phyloP scores from a whole-genome alignment of 306 rosid species.

The Arachis stenosperma region DNA sequence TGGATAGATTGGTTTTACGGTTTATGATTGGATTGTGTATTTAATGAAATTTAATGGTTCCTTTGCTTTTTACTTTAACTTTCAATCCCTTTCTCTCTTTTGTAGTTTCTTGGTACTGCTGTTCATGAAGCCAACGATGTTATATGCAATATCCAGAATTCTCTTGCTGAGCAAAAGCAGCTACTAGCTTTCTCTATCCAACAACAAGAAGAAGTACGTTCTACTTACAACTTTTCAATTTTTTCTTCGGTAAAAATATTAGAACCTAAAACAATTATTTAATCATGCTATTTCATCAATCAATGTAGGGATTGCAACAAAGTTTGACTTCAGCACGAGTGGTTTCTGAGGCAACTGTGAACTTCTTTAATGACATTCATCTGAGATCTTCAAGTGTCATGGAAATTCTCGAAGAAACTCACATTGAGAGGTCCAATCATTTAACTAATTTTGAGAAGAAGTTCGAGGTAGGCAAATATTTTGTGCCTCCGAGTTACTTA shows the following conservation, averaged over 20 bases:
- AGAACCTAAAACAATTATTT: constrained; percentile 6
- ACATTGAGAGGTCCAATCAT: constrained; percentile 56
- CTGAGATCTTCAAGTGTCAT: constrained; percentile 60
- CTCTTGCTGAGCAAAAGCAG: constrained; percentile 78
- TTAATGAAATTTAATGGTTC: too few relatives aligned
- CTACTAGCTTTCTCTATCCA: constrained; percentile 57
- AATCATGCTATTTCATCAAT: constrained; percentile 35
- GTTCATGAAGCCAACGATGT: constrained; percentile 74
- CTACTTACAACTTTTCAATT: neutral
- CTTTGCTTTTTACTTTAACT: neutral
- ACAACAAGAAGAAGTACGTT: constrained; percentile 76
- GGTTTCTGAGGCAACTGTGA: constrained; percentile 67
- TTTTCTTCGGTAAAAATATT: neutral
- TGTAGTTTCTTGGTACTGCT: constrained; percentile 70
- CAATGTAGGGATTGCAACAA: constrained; percentile 66
- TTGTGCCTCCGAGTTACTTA: neutral
- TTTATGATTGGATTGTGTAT: too few relatives aligned
- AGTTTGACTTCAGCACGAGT: constrained; percentile 62
- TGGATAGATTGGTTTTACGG: too few relatives aligned
- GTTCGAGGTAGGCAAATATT: constrained; percentile 65
- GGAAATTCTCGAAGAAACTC: constrained; percentile 63
- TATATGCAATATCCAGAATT: constrained; percentile 58
- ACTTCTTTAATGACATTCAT: constrained; percentile 64
- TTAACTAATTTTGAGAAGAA: constrained; percentile 67
- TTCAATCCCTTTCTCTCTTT: constrained; percentile 29